Conservation (phyloP, 768 basidiomycete species). For the Phanerochaete sordida region DNA sequence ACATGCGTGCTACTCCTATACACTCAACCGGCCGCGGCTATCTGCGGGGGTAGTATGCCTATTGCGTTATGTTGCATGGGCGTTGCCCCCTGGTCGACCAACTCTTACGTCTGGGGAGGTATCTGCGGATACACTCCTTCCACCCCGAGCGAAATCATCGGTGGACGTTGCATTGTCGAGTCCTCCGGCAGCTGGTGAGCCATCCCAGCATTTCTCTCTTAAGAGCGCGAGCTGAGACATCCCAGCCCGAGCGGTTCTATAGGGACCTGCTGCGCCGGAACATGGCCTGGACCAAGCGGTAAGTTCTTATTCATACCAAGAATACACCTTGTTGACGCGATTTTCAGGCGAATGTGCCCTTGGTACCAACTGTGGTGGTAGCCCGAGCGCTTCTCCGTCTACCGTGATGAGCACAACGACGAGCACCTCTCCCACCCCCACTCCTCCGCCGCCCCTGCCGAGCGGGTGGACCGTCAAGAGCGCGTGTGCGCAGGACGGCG, state of each 20-base stretch:
- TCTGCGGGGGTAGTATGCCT: slow-evolving; percentile 3
- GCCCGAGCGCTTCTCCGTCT: no score
- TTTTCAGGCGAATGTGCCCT: slow-evolving; percentile 3
- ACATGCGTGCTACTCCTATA: no score
- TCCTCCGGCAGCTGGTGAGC: background rate
- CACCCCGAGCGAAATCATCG: slow-evolving; percentile 6
- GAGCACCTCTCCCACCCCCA: no score
- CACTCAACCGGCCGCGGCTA: background rate
- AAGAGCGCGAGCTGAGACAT: background rate
- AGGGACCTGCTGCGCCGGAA: slow-evolving; percentile 3
- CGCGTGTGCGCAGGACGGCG: no score
- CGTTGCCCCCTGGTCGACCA: slow-evolving; percentile 2
- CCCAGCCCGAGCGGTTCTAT: background rate
- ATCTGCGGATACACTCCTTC: slow-evolving; percentile 11
- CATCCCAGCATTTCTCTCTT: background rate
- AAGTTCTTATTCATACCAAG: background rate
- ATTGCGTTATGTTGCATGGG: slow-evolving; percentile 2
- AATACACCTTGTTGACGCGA: background rate
- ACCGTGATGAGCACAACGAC: no score
- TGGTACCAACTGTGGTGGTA: slow-evolving; percentile 6
- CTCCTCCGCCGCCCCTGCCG: no score
- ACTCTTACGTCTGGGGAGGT: slow-evolving; percentile 8
- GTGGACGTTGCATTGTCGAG: slow-evolving; percentile 5
- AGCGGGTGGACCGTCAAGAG: no score
- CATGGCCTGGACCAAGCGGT: background rate